Base-by-base conservation (phyloP, 1,139 yeast species). In the Suhomyces ambrosiae region DNA sequence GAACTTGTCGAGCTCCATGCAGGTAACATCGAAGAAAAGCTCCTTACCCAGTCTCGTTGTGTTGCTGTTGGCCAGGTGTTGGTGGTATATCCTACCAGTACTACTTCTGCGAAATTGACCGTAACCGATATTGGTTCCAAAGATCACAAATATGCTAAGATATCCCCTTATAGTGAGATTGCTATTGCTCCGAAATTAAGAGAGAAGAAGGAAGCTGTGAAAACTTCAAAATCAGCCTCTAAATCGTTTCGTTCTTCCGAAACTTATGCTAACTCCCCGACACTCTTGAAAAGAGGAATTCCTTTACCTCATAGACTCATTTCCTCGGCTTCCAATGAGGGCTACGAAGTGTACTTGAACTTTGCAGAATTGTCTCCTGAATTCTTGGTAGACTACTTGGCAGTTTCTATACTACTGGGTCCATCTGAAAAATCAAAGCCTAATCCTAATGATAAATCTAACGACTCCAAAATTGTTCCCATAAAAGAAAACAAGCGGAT, bases 1-100 rank as follows among this genome's bases (percentile, higher is more conserved):
- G 97, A 90, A 50, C 67, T 86, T 27, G 86, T 89, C 5, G 96
- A 89, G 53, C 64, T 86, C 4, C 87, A 92, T 59, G 94, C 96
- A 2, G 80, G 76, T 33, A 76, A 74, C 34, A 73, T 92, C 27
- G 97, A 92, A 54, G 79, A 80, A 33, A 79, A 80, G 49, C 71
- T 90, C 50, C 66, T 90, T 29, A 79, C 82, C 37, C 97, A 90
- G 58, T 81, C 94, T 1, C 69, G 97, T 42, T 86, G 94, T 35
- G 86, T 89, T 2, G 68, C 81, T 0, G 45, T 71, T 17, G 68
- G 72, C 33, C 92, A 83, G 46, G 64, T 72, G 1, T 64, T 90
- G 40, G 76, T 86, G 9, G 85, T 90, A 2, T 87, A 80, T 53
- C 86, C 96, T 0, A 78, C 86, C 10, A 70, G 77, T 19, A 77